Conservation (phyloP, 208 protist genomes). For the Tetramitus jugosus region DNA sequence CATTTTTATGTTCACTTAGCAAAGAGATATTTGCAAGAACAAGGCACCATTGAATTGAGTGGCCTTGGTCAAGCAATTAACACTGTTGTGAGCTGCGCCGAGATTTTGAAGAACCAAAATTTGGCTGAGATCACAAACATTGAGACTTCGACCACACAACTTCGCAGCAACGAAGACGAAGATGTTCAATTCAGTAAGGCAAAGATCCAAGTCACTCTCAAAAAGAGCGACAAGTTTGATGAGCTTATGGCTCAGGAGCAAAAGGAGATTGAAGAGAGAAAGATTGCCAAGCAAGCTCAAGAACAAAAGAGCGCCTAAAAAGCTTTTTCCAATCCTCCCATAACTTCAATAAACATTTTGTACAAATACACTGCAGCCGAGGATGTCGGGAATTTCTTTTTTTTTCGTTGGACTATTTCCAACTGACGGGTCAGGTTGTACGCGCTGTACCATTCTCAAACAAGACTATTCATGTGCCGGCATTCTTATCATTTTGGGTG, state of each 20-base stretch:
- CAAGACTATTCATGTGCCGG: too few species aligned
- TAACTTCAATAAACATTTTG: too few species aligned
- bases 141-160: conserved; percentile 4
- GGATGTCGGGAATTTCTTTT: too few species aligned
- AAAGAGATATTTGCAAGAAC: neutral
- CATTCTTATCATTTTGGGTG: too few species aligned
- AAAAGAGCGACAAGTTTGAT: conserved; percentile 7
- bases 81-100: conserved; percentile 11
- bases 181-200: neutral
- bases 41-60: neutral
- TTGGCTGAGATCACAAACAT: neutral
- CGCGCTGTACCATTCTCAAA: too few species aligned
- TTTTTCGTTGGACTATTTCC: too few species aligned
- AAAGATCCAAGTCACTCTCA: conserved; percentile 20
- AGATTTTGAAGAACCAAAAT: conserved; percentile 5
- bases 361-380: too few species aligned
- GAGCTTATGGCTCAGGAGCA: neutral
- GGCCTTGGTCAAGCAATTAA: conserved; percentile 9
- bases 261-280: conserved; percentile 6
- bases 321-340: too few species aligned
- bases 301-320: neutral
- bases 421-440: too few species aligned
- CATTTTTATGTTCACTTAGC: conserved; percentile 6
- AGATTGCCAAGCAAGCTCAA: neutral
- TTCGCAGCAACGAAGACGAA: neutral